These are phyloP conservation scores for Inga laurina DNA, from an alignment of 306 rosid genomes.

Conservation along the genomic window DNA sequence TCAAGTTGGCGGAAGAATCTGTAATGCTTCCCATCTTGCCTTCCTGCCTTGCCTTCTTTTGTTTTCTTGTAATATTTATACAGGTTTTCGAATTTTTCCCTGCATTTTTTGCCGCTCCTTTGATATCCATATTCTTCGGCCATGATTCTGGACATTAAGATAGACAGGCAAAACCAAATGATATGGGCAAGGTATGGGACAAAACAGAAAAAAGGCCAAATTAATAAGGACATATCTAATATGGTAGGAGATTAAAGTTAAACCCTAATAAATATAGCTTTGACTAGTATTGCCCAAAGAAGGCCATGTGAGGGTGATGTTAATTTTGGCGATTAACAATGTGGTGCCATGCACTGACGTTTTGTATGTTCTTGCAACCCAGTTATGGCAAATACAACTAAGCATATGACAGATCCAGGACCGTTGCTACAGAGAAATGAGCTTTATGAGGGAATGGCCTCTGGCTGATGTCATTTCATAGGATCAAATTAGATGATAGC, in stretches of 20 bases:
- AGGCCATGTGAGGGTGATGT: constrained; percentile 11
- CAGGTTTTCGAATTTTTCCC: constrained; percentile 91
- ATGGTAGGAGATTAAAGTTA: neutral
- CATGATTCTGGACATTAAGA: constrained; percentile 65
- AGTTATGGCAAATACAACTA: constrained; percentile 28
- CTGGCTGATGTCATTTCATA: constrained; percentile 41
- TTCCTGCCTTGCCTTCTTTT: constrained; percentile 91
- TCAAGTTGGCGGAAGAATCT: constrained; percentile 97
- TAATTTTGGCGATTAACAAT: constrained; percentile 13
- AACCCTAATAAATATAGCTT: constrained; percentile 46
- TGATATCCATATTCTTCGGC: constrained; percentile 86
- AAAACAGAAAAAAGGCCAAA: neutral
- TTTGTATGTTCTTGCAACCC: constrained; percentile 28
- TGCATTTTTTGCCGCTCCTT: constrained; percentile 99
- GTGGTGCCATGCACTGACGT: constrained; percentile 35
- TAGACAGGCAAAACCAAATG: neutral
- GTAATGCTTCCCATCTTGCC: constrained; percentile 97
- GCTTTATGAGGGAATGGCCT: constrained; percentile 39
- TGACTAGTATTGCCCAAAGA: neutral
- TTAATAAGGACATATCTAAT: neutral
- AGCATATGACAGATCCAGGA: constrained; percentile 34
- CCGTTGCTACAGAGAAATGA: constrained; percentile 31
- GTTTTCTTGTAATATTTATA: constrained; percentile 98
- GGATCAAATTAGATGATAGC: constrained; percentile 20
- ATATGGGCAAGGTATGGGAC: neutral